Conservation (phyloP, 768 basidiomycete genomes). For the Psilocybe cubensis region DNA sequence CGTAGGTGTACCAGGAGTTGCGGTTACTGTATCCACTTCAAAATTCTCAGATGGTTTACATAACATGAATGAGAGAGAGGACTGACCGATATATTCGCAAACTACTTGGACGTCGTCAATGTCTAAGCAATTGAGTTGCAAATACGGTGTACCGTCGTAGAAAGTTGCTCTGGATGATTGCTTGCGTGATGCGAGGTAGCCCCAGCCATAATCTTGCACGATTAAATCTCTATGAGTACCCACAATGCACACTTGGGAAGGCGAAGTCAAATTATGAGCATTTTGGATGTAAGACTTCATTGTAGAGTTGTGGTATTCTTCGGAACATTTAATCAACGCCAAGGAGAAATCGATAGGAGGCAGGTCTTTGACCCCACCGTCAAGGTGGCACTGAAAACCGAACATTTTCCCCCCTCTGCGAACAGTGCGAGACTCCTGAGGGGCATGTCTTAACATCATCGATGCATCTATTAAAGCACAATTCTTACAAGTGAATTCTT, state of each 20-base stretch:
- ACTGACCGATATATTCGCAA: slow-evolving; percentile 2
- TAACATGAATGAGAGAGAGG: background rate
- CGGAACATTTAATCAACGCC: background rate
- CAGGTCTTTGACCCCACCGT: background rate
- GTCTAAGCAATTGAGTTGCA: background rate
- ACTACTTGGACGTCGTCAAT: background rate
- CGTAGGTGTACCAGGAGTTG: background rate
- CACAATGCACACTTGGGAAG: background rate
- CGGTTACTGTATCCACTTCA: background rate
- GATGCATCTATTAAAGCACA: background rate
- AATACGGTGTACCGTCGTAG: background rate
- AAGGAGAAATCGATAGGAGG: background rate
- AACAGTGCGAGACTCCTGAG: background rate
- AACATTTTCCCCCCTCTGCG: background rate
- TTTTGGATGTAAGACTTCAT: too few relatives aligned
- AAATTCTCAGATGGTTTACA: background rate
- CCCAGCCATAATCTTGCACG: background rate
- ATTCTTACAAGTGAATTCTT: background rate
- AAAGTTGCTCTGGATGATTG: background rate
- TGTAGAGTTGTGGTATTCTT: background rate
- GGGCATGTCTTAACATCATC: background rate
- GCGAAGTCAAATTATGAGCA: background rate
- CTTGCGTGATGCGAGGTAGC: background rate
- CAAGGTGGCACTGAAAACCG: background rate
- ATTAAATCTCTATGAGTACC: background rate